Conservation (phyloP, 1,139 yeast genomes). For the Protomyces gravidus region DNA sequence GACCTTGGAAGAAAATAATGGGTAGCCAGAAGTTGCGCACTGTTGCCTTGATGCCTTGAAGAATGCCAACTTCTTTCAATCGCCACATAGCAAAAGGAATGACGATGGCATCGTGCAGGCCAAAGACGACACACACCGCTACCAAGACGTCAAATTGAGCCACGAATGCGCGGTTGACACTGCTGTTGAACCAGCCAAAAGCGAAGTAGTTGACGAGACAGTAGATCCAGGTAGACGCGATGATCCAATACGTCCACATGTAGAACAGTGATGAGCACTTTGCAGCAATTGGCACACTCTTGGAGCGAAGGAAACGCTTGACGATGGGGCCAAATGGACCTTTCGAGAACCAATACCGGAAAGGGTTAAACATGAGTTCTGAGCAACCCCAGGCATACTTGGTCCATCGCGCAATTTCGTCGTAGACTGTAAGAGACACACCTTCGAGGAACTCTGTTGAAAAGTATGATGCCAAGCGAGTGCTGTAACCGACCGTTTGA, state of each 20-base stretch:
- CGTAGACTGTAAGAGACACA: constrained; percentile 33
- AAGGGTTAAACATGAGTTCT: constrained; percentile 32
- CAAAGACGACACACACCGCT: constrained; percentile 31
- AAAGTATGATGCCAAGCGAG: constrained; percentile 29
- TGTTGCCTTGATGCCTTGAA: constrained; percentile 23
- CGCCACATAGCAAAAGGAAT: constrained; percentile 32
- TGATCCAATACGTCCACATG: constrained; percentile 33
- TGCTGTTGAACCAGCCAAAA: constrained; percentile 30
- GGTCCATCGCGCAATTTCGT: constrained; percentile 33
- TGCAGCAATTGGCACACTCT: constrained; percentile 29
- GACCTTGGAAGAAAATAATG: constrained; percentile 31
- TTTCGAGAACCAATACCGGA: constrained; percentile 29
- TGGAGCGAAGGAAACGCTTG: constrained; percentile 23
- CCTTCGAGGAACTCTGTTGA: constrained; percentile 32
- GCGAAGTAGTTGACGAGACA: constrained; percentile 30
- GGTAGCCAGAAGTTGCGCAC: constrained; percentile 28
- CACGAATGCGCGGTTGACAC: constrained; percentile 30
- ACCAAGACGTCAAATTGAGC: constrained; percentile 31
- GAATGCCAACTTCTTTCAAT: constrained; percentile 24
- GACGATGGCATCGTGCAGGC: constrained; percentile 31
- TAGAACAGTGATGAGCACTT: constrained; percentile 33
- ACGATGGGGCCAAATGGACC: constrained; percentile 31
- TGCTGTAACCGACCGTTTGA: constrained; percentile 32
- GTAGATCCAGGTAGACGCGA: constrained; percentile 30
- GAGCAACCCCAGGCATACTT: constrained; percentile 33